These are phyloP conservation scores for Boletus vermiculosoides DNA, from an alignment of 768 basidiomycete species.

Conservation along the genomic window DNA sequence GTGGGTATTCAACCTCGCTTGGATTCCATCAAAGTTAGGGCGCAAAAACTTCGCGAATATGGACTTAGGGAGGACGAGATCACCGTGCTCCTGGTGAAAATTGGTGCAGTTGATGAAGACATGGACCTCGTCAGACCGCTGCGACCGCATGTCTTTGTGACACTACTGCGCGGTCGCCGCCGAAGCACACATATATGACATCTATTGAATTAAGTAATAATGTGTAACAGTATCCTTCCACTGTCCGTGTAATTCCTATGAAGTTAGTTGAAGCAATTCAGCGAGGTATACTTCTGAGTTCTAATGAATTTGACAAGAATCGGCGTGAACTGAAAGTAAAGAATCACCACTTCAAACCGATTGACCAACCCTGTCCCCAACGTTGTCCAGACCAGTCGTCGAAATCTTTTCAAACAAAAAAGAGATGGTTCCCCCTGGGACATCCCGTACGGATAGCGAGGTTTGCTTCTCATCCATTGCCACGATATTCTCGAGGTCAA, in stretches of 20 bases:
- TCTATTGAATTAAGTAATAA: constrained; percentile 3
- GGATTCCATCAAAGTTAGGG: constrained; percentile 22
- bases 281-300: not conserved
- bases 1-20: constrained; percentile 21
- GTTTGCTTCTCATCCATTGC: constrained; percentile 35
- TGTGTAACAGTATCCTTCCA: constrained; percentile 3
- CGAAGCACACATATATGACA: constrained; percentile 9
- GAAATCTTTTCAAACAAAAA: constrained; percentile 72
- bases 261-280: not conserved
- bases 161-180: constrained; percentile 11
- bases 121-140: constrained; percentile 6
- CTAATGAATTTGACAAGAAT: not conserved
- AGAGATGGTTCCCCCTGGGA: constrained; percentile 68
- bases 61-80: constrained; percentile 27
- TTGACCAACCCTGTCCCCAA: not conserved
- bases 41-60: constrained; percentile 28
- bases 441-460: constrained; percentile 42
- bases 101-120: constrained; percentile 24
- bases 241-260: constrained; percentile 5
- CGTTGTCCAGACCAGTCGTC: constrained; percentile 10
- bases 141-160: constrained; percentile 6
- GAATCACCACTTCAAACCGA: not conserved
- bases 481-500: constrained; percentile 48
- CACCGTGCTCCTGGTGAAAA: constrained; percentile 17
- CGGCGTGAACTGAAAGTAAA: not conserved